Evolutionary conservation across 2,329 filamentous ascomycete species (phyloP), one percentile per base, ranked within the genome.

Genomic region (Alternaria sp.): DNA sequence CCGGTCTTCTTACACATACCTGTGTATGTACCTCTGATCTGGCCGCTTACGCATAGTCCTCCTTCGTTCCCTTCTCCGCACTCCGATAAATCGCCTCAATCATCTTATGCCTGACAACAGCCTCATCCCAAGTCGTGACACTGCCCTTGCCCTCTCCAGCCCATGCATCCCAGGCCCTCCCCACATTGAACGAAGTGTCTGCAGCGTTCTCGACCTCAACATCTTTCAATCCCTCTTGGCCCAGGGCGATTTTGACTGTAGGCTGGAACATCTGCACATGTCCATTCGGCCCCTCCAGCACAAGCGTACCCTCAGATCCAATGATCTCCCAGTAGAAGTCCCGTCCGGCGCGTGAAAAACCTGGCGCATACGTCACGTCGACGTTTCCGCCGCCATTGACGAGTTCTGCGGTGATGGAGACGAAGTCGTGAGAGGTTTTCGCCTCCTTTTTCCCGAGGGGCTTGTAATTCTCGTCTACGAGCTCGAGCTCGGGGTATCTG

Each of bases 101-200:
- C 75, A 80, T 77, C 65, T 65, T 73, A 53, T 79, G 78, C 51
- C 77, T 72, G 2, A 77, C 21, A 3, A 80, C 46, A 7, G 78
- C 79, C 56, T 78, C 73, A 20, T 79, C 75, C 60, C 78, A 80
- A 1, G 71, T 75, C 21, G 71, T 73, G 5, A 75, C 70, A 61
- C 63, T 71, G 18, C 73, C 71, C 21, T 74, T 65, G 2, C 69
- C 74, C 6, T 62, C 72, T 68, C 64, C 79, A 6, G 85, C 85
- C 77, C 84, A 88, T 1, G 80, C 81, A 68, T 90, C 88, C 75
- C 89, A 90, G 0, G 88, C 68, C 20, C 81, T 82, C 0, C 82
- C 88, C 26, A 90, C 84, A 66, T 83, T 85, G 56, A 83, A 87
- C 8, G 79, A 81, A 1, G 86, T 78, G 18, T 81, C 71, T 12